These are phyloP conservation scores for Tympanopsis confertula DNA, from an alignment of 2,329 filamentous ascomycete species.

Conservation along the genomic window DNA sequence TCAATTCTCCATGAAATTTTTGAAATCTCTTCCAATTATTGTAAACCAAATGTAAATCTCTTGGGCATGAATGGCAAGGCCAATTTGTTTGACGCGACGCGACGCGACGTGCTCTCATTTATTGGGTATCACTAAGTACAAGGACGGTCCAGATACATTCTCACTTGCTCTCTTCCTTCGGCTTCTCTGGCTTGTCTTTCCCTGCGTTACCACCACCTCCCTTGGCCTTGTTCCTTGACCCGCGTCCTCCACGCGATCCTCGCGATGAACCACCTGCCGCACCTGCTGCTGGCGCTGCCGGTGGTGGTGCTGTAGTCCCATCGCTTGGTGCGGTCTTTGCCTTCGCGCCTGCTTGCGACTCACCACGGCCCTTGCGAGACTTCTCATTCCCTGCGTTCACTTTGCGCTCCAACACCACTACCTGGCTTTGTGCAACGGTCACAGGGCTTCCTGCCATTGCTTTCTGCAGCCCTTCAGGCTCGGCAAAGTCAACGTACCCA, in stretches of 20 bases:
- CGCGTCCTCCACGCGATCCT: neutral
- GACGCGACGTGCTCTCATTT: no score
- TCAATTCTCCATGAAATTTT: no score
- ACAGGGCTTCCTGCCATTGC: constrained; percentile 75
- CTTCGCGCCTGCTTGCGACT: neutral
- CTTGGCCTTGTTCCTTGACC: neutral
- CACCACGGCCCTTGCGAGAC: neutral
- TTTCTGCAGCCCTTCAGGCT: constrained; percentile 60
- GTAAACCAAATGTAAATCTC: no score
- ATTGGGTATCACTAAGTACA: no score
- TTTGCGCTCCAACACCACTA: constrained; percentile 77
- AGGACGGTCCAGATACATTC: no score
- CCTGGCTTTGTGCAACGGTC: constrained; percentile 69
- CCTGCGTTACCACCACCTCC: neutral
- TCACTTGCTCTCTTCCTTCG: neutral
- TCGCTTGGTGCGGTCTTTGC: no score
- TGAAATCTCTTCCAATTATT: no score
- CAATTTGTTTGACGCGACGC: no score
- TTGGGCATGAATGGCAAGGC: no score
- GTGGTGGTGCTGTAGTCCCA: neutral
- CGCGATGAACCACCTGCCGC: neutral
- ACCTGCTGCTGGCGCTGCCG: neutral
- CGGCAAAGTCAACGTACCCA: constrained; percentile 80
- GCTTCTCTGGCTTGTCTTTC: neutral
- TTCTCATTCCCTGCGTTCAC: constrained; percentile 12